phyloP scores from a whole-genome alignment of 2,329 filamentous ascomycete species.

The Microsporum audouinii region DNA sequence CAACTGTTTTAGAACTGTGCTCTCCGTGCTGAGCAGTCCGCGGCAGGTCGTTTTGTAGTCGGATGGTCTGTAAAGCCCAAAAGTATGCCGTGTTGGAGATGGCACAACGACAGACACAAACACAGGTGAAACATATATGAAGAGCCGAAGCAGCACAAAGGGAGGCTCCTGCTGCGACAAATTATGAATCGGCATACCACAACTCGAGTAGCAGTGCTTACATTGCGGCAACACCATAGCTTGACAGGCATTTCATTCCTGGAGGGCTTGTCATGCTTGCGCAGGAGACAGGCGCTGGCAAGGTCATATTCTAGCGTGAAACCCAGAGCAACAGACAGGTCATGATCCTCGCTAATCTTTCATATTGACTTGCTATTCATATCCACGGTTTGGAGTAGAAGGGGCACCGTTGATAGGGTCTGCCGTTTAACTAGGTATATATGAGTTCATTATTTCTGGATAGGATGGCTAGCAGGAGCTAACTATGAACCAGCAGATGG shows the following conservation, averaged over 20 bases:
- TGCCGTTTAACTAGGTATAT: neutral
- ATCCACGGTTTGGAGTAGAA: neutral
- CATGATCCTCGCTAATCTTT: neutral
- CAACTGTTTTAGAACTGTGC: no score
- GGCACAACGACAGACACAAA: no score
- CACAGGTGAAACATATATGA: no score
- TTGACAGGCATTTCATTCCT: neutral
- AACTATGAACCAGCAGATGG: constrained; percentile 9
- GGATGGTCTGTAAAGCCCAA: no score
- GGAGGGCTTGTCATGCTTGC: neutral
- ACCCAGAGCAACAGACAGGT: neutral
- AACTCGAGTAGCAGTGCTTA: neutral
- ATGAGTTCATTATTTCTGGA: neutral
- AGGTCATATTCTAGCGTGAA: neutral
- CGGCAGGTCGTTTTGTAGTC: no score
- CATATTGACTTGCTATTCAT: neutral
- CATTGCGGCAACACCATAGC: neutral
- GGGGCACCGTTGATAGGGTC: neutral
- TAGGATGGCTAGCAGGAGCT: neutral
- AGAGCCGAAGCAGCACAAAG: no score
- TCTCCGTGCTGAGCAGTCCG: no score
- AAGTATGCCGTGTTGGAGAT: no score
- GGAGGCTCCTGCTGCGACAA: no score
- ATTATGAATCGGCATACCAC: no score
- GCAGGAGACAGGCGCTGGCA: neutral